Base-by-base conservation (phyloP, 495 filamentous ascomycete species). In the Apodospora peruviana region DNA sequence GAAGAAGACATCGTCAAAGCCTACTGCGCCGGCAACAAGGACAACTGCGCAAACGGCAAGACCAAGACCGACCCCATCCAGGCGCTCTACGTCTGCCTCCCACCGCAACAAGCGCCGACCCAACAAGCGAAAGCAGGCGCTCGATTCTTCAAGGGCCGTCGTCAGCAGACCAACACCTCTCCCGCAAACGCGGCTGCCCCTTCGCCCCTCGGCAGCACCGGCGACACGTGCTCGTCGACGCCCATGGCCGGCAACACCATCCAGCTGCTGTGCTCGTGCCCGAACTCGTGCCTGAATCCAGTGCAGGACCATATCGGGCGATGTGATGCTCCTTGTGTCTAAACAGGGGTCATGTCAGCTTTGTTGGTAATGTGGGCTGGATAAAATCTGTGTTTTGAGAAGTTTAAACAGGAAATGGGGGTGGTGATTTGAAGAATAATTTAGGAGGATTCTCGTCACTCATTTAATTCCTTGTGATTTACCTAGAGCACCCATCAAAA, bases 11-110 rank as follows among this genome's bases (percentile, higher is more conserved):
- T 73, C 38, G 60, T 67, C 53, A 62, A 66, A 48, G 56, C 67
- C 44, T 73, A 73, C 57, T 73, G 70, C 58, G 59, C 47, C 42
- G 63, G 57, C 18, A 53, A 62, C 43, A 52, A 52, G 14, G 62
- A 63, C 21, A 67, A 71, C 51, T 71, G 68, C 56, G 27, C 58
- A 18, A 57, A 56, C 40, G 59, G 63, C 52, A 67, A 63, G 47
- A 51, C 60, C 32, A 70, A 68, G 49, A 68, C 69, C 9, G 66
- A 65, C 34, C 58, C 66, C 11, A 54, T 62, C 34, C 54, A 73
- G 43, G 68, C 62, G 11, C 64, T 73, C 22, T 73, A 66, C 53
- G 59, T 71, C 44, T 73, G 70, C 53, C 61, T 73, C 40, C 61
- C 53, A 14, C 48, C 45, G 19, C 41, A 38, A 14, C 7, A 32